Evolutionary conservation across 2,329 filamentous ascomycete species (phyloP), one percentile per base, ranked within the genome.

Genomic region (Trichoderma citrinoviride): DNA sequence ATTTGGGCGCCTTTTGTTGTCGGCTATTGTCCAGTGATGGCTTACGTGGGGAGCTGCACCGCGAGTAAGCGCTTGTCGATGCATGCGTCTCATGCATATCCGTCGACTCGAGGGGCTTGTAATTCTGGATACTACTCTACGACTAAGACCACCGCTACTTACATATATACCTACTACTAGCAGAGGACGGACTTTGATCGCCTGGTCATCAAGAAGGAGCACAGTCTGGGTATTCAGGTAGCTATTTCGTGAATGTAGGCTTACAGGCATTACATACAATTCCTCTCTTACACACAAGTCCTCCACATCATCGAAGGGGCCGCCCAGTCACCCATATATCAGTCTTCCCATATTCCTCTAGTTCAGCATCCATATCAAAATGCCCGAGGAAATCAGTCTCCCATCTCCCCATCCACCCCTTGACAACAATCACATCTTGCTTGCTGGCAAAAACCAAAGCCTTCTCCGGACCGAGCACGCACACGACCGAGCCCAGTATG

Each of bases 21-120:
- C 17, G 47, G 17, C 17, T 43, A 43, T 43, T 19, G 17, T n/a
- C 40, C 40, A 50, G 56, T 29, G 19, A 14, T 27, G 25, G 41
- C 23, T 43, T 25, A 21, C 29, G 23, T 21, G 12, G 14, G n/a
- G 43, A 60, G 33, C 15, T 21, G 7, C 37, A 17, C 23, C 3
- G 33, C 12, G 12, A 44, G 57, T 61, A 61, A 61, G 57, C 57
- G 57, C 57, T 61, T 61, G 33, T 43, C 23, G 56, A 27, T 37
- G 56, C 17, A 60, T 60, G 46, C 56, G 25, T 40, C 23, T 58
- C 23, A 15, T 49, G 56, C 29, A 61, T 17, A 41, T 19, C 50
- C 23, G 5, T 3, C 27, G 5, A 5, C 6, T 29, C 7, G 27
- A 7, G n/a, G n/a, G n/a, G n/a, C n/a, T n/a, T n/a, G n/a, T n/a